Percentiles rank a stretch among this genome's conserved stretches.
These are phyloP conservation scores for Ambrosia trifida DNA, from an alignment of 129 eudicot species.

Conservation along the genomic window DNA sequence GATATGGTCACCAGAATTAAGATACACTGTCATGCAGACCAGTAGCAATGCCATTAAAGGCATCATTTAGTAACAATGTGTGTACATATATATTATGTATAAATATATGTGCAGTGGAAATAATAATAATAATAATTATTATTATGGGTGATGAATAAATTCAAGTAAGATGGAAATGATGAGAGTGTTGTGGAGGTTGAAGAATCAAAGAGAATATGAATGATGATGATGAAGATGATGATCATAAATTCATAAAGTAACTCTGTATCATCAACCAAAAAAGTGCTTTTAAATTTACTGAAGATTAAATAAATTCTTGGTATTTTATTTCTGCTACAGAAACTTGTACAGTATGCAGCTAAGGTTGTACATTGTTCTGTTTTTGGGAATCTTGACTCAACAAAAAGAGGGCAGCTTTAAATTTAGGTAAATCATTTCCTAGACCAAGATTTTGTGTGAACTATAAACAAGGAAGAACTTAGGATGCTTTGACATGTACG, in stretches of 20 bases:
- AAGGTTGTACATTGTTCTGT: conserved; percentile 20
- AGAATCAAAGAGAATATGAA: conserved; percentile 36
- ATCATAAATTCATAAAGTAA: conserved; percentile 37
- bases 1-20: background rate
- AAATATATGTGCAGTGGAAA: background rate
- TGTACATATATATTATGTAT: background rate
- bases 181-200: conserved; percentile 24
- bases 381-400: conserved; percentile 20
- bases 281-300: conserved; percentile 26
- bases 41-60: conserved; percentile 19
- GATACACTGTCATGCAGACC: conserved; percentile 18
- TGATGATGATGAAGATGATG: conserved; percentile 24
- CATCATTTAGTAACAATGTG: background rate
- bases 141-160: conserved; percentile 29
- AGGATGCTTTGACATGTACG: background rate
- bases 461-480: conserved; percentile 2
- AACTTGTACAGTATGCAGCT: conserved; percentile 21
- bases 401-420: conserved; percentile 20
- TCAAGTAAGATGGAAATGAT: conserved; percentile 21
- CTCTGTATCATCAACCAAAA: conserved; percentile 36
- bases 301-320: background rate
- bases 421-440: conserved; percentile 22
- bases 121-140: conserved; percentile 31
- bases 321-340: conserved; percentile 15
- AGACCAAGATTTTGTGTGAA: background rate